phyloP scores from a whole-genome alignment of 352 stramenopile species.

The Pythium apleroticum region DNA sequence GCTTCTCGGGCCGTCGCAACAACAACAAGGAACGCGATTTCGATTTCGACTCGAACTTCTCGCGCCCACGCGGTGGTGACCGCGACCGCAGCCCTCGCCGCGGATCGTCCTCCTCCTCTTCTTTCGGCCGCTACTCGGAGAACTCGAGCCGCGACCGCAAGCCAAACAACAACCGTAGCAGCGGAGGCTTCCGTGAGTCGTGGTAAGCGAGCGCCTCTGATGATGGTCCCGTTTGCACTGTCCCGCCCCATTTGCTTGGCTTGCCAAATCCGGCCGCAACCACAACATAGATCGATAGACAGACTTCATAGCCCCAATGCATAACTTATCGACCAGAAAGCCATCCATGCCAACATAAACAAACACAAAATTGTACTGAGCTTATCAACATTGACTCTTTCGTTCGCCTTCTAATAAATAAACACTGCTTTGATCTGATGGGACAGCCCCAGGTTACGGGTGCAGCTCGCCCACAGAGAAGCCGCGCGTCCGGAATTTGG shows the following conservation, averaged over 20 bases:
- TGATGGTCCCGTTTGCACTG: background rate
- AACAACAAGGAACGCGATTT: slow-evolving; percentile 34
- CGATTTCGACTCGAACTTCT: slow-evolving; percentile 54
- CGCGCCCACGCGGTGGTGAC: slow-evolving; percentile 20
- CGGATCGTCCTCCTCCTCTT: slow-evolving; percentile 18
- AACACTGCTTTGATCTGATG: background rate
- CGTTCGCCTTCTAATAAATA: slow-evolving; percentile 11
- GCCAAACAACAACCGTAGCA: slow-evolving; percentile 27
- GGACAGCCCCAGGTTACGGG: background rate
- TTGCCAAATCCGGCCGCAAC: slow-evolving; percentile 13
- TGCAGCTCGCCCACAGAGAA: slow-evolving; percentile 21
- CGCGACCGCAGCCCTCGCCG: slow-evolving; percentile 26
- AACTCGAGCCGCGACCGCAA: slow-evolving; percentile 11
- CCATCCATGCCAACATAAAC: slow-evolving; percentile 6
- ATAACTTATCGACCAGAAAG: slow-evolving; percentile 34
- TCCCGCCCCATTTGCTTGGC: slow-evolving; percentile 18
- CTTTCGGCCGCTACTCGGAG: slow-evolving; percentile 35
- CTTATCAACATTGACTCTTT: background rate
- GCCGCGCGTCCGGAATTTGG: slow-evolving; percentile 20
- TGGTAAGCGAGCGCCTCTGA: slow-evolving; percentile 11
- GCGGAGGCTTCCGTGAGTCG: slow-evolving; percentile 30
- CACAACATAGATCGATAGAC: slow-evolving; percentile 25
- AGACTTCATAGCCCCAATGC: slow-evolving; percentile 17
- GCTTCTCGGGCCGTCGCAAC: slow-evolving; percentile 18
- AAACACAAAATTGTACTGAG: background rate